Evolutionary conservation across 495 filamentous ascomycete species (phyloP).

Genomic region (Penicillium cataractarum): DNA sequence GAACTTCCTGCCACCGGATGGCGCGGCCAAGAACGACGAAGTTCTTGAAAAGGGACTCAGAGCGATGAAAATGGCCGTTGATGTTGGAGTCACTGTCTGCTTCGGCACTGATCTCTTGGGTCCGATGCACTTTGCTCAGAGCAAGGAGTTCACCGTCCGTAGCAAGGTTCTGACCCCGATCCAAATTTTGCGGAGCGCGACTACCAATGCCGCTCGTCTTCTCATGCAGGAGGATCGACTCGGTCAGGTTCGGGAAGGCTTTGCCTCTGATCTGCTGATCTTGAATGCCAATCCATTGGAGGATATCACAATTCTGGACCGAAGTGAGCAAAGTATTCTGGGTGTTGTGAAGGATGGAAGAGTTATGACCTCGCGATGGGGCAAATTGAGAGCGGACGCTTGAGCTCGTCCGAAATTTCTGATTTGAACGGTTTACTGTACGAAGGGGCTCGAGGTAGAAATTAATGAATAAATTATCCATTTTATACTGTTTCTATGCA

Average conservation of each 20-base stretch:
- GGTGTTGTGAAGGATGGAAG: constrained; percentile 54
- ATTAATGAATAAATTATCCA: too few relatives aligned
- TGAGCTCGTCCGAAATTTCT: background rate
- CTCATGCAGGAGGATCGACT: constrained; percentile 43
- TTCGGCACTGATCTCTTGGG: constrained; percentile 59
- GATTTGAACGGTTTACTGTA: background rate
- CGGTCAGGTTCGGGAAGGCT: constrained; percentile 46
- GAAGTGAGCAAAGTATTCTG: constrained; percentile 43
- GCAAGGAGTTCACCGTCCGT: constrained; percentile 52
- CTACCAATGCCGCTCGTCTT: constrained; percentile 51
- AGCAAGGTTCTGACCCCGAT: constrained; percentile 41
- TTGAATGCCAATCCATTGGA: constrained; percentile 52
- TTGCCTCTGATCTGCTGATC: constrained; percentile 47
- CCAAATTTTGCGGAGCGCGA: constrained; percentile 54
- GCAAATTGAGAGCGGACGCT: constrained; percentile 4
- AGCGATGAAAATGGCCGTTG: constrained; percentile 46
- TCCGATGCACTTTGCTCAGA: constrained; percentile 50
- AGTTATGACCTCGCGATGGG: constrained; percentile 28
- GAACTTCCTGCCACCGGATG: constrained; percentile 44
- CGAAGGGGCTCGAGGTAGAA: too few relatives aligned
- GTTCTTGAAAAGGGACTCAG: constrained; percentile 50
- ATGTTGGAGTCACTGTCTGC: constrained; percentile 56
- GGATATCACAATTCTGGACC: constrained; percentile 52
- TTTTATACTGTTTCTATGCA: too few relatives aligned
- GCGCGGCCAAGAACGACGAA: constrained; percentile 48